phyloP scores from a whole-genome alignment of 2,329 filamentous ascomycete genomes.

The Colletotrichum orchidophilum region DNA sequence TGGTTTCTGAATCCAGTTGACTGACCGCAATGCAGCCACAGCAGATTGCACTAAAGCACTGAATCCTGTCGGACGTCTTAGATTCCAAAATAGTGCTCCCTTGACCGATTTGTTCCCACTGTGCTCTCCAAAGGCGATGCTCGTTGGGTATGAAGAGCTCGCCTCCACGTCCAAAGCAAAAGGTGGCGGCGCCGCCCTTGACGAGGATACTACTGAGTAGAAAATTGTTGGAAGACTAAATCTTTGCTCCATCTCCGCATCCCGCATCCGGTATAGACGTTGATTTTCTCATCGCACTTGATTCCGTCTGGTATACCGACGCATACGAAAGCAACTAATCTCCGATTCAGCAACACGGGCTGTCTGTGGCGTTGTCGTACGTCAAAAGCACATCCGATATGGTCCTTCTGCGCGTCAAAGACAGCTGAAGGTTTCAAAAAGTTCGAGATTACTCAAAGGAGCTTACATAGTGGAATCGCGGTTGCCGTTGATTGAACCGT shows the following conservation, averaged over 20 bases:
- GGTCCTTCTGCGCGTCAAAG: neutral
- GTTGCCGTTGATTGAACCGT: neutral
- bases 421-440: too few species aligned
- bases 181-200: constrained; percentile 50
- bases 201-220: neutral
- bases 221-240: neutral
- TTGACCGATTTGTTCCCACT: constrained; percentile 41
- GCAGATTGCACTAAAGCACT: neutral
- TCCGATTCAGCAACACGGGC: neutral
- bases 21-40: neutral
- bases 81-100: constrained; percentile 21
- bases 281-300: neutral
- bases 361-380: neutral
- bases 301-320: neutral
- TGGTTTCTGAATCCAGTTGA: neutral
- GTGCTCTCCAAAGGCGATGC: constrained; percentile 50
- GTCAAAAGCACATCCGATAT: neutral
- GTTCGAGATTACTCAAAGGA: neutral
- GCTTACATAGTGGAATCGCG: neutral
- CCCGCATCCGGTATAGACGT: neutral
- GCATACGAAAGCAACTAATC: neutral
- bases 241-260: neutral
- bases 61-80: neutral
- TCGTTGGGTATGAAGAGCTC: constrained; percentile 59
- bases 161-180: constrained; percentile 54